These are phyloP conservation scores for Penicillium sp. DNA, from an alignment of 2,329 filamentous ascomycete genomes.

Conservation along the genomic window DNA sequence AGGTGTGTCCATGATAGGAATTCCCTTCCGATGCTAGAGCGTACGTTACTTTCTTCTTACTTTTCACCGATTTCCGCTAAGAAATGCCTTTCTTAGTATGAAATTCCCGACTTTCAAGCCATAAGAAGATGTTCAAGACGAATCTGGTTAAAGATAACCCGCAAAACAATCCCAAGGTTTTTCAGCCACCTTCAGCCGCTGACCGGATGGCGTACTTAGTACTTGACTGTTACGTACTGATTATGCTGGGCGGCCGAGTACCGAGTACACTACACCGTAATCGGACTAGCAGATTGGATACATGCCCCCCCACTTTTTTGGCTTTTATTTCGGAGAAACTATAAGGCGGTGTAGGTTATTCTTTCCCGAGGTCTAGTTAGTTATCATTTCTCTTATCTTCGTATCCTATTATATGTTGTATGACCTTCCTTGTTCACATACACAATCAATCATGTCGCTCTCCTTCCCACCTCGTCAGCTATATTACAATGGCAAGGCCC, in stretches of 20 bases:
- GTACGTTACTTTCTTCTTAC: neutral
- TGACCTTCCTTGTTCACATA: neutral
- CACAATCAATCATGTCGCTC: constrained; percentile 21
- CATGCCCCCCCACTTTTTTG: neutral
- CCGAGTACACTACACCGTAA: neutral
- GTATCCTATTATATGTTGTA: neutral
- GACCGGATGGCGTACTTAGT: neutral
- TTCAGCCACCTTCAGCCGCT: constrained; percentile 4
- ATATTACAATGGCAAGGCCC: constrained; percentile 65
- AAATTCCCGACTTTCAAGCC: neutral
- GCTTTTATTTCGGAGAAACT: neutral
- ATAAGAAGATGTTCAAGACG: neutral
- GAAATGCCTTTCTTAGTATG: neutral
- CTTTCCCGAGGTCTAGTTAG: neutral
- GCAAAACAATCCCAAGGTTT: neutral
- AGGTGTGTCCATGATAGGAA: neutral
- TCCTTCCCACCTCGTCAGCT: constrained; percentile 52
- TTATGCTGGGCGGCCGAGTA: neutral
- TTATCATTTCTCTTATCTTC: neutral
- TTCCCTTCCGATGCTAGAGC: neutral
- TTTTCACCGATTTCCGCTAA: neutral
- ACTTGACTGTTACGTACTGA: constrained; percentile 1
- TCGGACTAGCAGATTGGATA: too few relatives aligned
- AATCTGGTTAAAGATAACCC: neutral
- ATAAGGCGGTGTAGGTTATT: constrained; percentile 1